Evolutionary conservation across 176 grass and related monocot species (phyloP).

Genomic region (Ensete glaucum): DNA sequence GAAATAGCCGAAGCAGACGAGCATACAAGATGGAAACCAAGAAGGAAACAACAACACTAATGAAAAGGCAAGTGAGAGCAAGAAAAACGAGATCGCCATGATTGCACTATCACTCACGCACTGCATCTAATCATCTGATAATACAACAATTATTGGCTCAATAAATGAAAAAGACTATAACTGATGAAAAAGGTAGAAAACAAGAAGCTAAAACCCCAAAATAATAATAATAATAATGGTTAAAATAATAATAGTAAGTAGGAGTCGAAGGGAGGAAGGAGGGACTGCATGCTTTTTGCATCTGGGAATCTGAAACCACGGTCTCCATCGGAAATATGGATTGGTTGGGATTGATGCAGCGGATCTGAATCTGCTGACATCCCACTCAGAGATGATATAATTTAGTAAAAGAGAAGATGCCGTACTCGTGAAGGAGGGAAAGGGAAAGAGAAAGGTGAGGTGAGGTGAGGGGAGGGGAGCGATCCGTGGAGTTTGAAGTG

Average conservation of each 20-base stretch:
- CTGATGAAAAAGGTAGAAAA: not conserved
- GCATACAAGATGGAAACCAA: not conserved
- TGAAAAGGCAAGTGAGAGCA: not conserved
- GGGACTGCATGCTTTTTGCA: constrained; percentile 11
- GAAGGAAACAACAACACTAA: not conserved
- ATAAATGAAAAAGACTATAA: not conserved
- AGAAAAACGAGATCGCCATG: constrained; percentile 23
- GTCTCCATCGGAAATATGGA: not conserved
- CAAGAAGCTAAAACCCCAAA: not conserved
- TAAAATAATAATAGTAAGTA: not conserved
- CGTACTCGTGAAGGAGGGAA: not conserved
- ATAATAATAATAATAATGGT: not conserved
- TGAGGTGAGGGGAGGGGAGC: not conserved
- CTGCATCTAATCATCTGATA: not conserved
- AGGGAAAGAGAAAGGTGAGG: not conserved
- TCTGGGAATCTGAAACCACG: constrained; percentile 5
- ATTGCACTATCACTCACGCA: not conserved
- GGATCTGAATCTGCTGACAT: constrained; percentile 15
- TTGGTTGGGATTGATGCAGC: constrained; percentile 23
- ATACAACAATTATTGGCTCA: not conserved
- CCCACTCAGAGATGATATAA: constrained; percentile 2
- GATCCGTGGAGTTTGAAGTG: not conserved
- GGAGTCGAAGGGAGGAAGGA: not conserved
- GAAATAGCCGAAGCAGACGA: not conserved
- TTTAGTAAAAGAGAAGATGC: constrained; percentile 12